A percentile compares a stretch with the other conserved stretches of the same genome.
phyloP scores from a whole-genome alignment of 805 yeast species.

The Jamesozyma spencerorum region DNA sequence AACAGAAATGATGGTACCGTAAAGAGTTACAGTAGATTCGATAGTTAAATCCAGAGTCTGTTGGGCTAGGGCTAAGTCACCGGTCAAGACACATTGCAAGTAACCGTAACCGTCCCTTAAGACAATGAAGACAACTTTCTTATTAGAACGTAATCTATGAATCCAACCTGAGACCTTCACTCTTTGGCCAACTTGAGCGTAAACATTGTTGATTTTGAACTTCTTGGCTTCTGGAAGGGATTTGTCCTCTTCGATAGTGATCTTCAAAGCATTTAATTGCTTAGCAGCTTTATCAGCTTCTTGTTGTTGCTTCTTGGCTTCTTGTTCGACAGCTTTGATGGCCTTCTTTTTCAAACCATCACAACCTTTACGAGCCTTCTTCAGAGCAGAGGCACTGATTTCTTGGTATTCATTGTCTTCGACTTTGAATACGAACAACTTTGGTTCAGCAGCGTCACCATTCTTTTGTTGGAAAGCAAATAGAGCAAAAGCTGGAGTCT shows the following conservation, averaged over 20 bases:
- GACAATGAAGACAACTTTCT: slow-evolving; percentile 83
- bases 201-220: slow-evolving; percentile 53
- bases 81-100: slow-evolving; percentile 77
- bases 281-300: slow-evolving; percentile 66
- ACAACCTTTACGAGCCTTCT: slow-evolving; percentile 93
- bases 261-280: slow-evolving; percentile 70
- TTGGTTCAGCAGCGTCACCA: slow-evolving; percentile 32
- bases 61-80: slow-evolving; percentile 87
- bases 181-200: slow-evolving; percentile 53
- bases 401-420: slow-evolving; percentile 47
- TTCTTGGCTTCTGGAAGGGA: slow-evolving; percentile 60
- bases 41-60: slow-evolving; percentile 76
- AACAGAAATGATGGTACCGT: slow-evolving; percentile 70
- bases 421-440: slow-evolving; percentile 43
- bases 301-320: slow-evolving; percentile 40
- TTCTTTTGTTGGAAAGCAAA: slow-evolving; percentile 28
- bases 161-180: slow-evolving; percentile 88
- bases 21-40: slow-evolving; percentile 74
- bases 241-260: slow-evolving; percentile 60
- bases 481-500: slow-evolving; percentile 77
- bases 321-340: slow-evolving; percentile 46
- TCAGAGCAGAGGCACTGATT: slow-evolving; percentile 82
- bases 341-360: slow-evolving; percentile 76
- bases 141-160: slow-evolving; percentile 87
- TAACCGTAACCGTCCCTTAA: slow-evolving; percentile 93